Evolutionary conservation across 208 protist species (phyloP), one percentile per base, ranked within the genome.

Genomic region (Trypanosoma congolense): DNA sequence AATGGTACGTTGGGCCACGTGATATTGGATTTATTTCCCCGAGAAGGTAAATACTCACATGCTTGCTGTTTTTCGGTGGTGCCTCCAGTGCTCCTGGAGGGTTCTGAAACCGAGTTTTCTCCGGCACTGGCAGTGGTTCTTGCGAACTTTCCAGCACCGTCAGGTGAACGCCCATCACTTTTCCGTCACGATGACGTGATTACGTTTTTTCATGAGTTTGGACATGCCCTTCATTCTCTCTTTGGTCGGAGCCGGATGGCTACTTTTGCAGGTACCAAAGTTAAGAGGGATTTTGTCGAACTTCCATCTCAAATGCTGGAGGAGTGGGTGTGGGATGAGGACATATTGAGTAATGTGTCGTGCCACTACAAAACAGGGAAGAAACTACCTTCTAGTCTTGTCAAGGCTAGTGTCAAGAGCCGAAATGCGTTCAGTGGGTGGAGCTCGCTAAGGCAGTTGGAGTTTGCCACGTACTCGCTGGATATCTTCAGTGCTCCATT

Each of bases 151-250:
- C 76, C 87, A 25, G 66, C 60, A 22, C 73, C 77, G 5, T 86
- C 77, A 21, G 70, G 52, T 4, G 80, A 91, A 26, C 73, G 68
- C n/a, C 87, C 84, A 0, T 71, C 83, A 26, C 55, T 94, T 3
- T 87, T 96, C 36, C 56, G 75, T 40, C 86, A 93, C 51, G 69
- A 71, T 51, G 87, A 96, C 38, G 87, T 90, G 16, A 52, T 72
- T 41, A 95, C 84, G 33, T 91, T 96, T 70, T 95, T 93, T 62
- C 88, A 95, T 56, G 87, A 95, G 65, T 90, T 95, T 54, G 91
- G 91, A 6, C 86, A 96, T 56, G 80, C 79, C 40, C 83, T 93
- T 54, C 86, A 96, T 58, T 65, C 68, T 19, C 52, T 93, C 30
- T 84, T 92, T 74, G 83, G 85, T 38, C 62, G 75, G 38, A 81